Conservation (phyloP, 2,329 filamentous ascomycete genomes). For the Ascochyta rabiei region DNA sequence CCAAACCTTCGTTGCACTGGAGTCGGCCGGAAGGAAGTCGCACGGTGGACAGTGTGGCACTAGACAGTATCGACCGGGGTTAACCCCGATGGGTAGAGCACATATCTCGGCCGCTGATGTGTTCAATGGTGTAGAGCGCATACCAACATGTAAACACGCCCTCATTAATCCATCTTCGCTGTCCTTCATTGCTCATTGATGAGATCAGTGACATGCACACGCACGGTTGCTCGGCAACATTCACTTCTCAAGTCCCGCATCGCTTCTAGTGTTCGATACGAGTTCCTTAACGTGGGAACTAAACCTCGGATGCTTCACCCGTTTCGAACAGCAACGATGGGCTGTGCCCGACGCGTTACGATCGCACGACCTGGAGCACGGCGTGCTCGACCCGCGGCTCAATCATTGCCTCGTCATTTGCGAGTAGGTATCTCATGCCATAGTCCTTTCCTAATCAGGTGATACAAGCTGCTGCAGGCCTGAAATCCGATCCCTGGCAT, state of each 20-base stretch:
- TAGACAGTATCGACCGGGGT: constrained; percentile 22
- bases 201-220: not conserved
- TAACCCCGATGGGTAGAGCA: constrained; percentile 27
- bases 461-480: constrained; percentile 5
- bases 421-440: not conserved
- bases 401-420: not conserved
- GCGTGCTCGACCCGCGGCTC: not conserved
- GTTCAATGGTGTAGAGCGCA: constrained; percentile 10
- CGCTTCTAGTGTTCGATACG: not conserved
- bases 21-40: not conserved
- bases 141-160: constrained; percentile 5
- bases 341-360: not conserved
- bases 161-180: not conserved
- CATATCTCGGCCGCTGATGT: constrained; percentile 11
- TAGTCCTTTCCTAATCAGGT: constrained; percentile 2
- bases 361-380: not conserved
- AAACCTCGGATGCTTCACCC: not conserved
- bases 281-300: not conserved
- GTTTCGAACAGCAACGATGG: not conserved
- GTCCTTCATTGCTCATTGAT: too few species aligned
- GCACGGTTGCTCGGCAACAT: not conserved
- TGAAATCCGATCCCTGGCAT: not conserved
- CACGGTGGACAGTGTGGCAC: constrained; percentile 2
- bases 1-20: constrained; percentile 10
- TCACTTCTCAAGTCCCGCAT: not conserved